phyloP scores from a whole-genome alignment of 2,329 filamentous ascomycete species.

The Ilyonectria robusta region DNA sequence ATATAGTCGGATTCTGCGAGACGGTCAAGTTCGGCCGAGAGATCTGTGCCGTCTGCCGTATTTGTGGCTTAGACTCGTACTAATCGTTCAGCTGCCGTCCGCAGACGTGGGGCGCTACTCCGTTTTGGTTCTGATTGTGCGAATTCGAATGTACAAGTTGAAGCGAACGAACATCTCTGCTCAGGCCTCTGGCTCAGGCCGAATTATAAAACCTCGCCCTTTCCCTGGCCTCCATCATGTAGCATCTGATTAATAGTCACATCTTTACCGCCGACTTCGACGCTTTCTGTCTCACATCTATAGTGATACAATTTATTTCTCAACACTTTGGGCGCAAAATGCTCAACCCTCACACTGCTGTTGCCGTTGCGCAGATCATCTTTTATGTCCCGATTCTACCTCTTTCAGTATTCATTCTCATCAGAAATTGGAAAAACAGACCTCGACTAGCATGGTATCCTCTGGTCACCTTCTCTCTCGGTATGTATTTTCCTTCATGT shows the following conservation, averaged over 20 bases:
- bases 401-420: slow-evolving; percentile 30
- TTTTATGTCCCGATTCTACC: slow-evolving; percentile 36
- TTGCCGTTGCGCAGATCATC: slow-evolving; percentile 37
- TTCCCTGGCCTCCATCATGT: not conserved
- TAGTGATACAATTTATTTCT: not conserved
- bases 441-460: slow-evolving; percentile 38
- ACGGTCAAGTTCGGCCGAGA: not conserved
- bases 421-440: slow-evolving; percentile 32
- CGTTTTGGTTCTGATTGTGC: not conserved
- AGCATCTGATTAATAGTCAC: not conserved
- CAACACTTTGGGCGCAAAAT: not conserved
- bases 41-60: not conserved
- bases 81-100: no score
- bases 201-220: not conserved
- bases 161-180: not conserved
- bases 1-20: not conserved
- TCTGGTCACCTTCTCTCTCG: slow-evolving; percentile 20
- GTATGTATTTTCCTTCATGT: not conserved
- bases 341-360: slow-evolving; percentile 30
- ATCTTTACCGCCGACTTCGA: not conserved
- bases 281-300: not conserved
- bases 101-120: not conserved
- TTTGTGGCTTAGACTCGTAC: not conserved
- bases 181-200: not conserved
- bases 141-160: not conserved